Conservation (phyloP, 768 basidiomycete species). For the Pisolithus albus region DNA sequence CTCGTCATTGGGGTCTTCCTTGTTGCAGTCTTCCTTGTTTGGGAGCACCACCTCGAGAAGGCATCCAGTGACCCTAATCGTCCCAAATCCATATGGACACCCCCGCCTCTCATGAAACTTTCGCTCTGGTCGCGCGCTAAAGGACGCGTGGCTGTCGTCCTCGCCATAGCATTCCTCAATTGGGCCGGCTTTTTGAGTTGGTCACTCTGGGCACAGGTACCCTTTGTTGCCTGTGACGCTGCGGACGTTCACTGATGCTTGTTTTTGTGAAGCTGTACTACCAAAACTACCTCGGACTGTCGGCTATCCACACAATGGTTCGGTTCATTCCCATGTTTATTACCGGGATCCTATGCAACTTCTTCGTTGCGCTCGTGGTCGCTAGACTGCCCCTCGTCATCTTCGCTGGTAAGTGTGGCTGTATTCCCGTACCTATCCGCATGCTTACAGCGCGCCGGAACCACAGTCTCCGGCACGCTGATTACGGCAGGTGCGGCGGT, state of each 20-base stretch:
- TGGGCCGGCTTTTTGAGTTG: slow-evolving; percentile 55
- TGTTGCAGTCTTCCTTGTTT: slow-evolving; percentile 49
- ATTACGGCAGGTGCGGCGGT: slow-evolving; percentile 53
- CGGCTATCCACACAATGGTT: slow-evolving; percentile 54
- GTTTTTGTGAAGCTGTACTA: slow-evolving; percentile 52
- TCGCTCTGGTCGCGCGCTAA: slow-evolving; percentile 57
- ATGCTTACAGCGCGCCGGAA: not conserved
- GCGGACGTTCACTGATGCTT: not conserved
- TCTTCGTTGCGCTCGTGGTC: slow-evolving; percentile 56
- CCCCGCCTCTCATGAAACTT: slow-evolving; percentile 61
- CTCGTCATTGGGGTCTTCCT: slow-evolving; percentile 57
- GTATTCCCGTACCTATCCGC: not conserved
- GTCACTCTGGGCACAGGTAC: slow-evolving; percentile 44
- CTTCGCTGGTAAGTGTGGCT: slow-evolving; percentile 42
- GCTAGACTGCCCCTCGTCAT: slow-evolving; percentile 47
- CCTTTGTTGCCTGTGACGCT: not conserved
- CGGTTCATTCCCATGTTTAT: slow-evolving; percentile 68
- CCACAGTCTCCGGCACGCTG: slow-evolving; percentile 45
- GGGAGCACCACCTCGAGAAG: slow-evolving; percentile 58
- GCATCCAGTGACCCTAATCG: slow-evolving; percentile 7
- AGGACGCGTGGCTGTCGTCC: slow-evolving; percentile 56
- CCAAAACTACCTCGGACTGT: slow-evolving; percentile 52
- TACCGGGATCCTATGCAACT: slow-evolving; percentile 56
- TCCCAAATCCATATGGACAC: slow-evolving; percentile 27
- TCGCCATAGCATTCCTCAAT: slow-evolving; percentile 55